phyloP scores from a whole-genome alignment of 768 basidiomycete species.

The Imleria badia region DNA sequence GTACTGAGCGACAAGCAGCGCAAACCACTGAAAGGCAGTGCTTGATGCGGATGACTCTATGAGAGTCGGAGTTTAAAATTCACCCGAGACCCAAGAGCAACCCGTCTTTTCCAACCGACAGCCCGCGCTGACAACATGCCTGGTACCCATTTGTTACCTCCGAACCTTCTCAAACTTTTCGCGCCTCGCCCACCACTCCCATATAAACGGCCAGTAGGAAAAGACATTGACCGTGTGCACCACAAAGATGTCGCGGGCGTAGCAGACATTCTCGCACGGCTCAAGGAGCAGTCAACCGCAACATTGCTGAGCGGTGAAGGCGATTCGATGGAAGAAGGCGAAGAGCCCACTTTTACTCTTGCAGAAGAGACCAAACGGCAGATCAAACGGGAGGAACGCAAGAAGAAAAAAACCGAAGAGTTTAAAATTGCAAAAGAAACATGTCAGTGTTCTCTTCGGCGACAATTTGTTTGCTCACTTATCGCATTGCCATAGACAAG shows the following conservation, averaged over 20 bases:
- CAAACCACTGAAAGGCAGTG: neutral
- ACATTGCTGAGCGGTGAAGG: constrained; percentile 57
- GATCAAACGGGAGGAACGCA: constrained; percentile 73
- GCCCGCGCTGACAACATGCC: constrained; percentile 37
- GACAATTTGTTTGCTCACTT: constrained; percentile 2
- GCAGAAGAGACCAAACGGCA: constrained; percentile 83
- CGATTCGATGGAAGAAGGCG: constrained; percentile 81
- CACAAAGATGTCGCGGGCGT: constrained; percentile 74
- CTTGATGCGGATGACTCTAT: neutral
- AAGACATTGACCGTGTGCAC: constrained; percentile 73
- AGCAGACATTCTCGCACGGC: constrained; percentile 64
- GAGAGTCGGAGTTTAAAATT: constrained; percentile 33
- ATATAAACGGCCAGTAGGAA: constrained; percentile 82
- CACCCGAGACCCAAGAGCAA: constrained; percentile 6
- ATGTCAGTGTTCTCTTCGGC: constrained; percentile 54
- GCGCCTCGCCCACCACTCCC: constrained; percentile 89
- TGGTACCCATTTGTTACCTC: constrained; percentile 88
- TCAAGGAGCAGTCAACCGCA: constrained; percentile 78
- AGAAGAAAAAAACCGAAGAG: constrained; percentile 71
- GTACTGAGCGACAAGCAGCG: neutral
- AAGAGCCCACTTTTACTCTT: constrained; percentile 76
- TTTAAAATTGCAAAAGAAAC: constrained; percentile 81
- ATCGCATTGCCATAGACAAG: constrained; percentile 61
- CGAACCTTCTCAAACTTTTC: constrained; percentile 95
- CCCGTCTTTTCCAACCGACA: constrained; percentile 6